Conservation (phyloP, 1,139 yeast genomes). For the Geotrichum candidum region DNA sequence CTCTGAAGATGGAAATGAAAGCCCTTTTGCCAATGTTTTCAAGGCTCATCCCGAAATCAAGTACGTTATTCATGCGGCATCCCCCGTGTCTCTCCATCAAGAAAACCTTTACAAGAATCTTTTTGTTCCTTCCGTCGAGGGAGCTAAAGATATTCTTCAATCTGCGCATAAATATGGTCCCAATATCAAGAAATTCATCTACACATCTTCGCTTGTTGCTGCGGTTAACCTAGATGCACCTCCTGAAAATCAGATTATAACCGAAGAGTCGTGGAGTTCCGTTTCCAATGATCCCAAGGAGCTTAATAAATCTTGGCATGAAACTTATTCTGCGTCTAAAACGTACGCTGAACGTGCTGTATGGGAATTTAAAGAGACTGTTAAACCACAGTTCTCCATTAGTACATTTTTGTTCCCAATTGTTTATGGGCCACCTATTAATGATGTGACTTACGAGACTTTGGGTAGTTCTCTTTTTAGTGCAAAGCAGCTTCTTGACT, state of each 20-base stretch:
- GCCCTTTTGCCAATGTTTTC: too few relatives aligned
- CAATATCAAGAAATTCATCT: too few relatives aligned
- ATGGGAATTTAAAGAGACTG: slow-evolving; percentile 39
- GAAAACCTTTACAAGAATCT: too few relatives aligned
- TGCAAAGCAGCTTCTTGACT: background rate
- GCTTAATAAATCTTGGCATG: slow-evolving; percentile 20
- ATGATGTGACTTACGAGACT: too few relatives aligned
- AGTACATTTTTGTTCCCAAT: slow-evolving; percentile 42
- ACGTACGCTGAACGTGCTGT: slow-evolving; percentile 39
- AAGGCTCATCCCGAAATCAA: too few relatives aligned
- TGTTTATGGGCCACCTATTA: slow-evolving; percentile 44
- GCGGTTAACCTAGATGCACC: slow-evolving; percentile 37
- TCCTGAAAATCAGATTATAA: too few relatives aligned
- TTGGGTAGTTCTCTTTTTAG: slow-evolving; percentile 18
- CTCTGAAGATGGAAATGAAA: background rate
- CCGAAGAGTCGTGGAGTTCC: background rate
- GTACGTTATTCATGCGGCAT: too few relatives aligned
- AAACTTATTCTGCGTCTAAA: slow-evolving; percentile 36
- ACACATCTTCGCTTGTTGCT: slow-evolving; percentile 13
- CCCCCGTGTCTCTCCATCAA: too few relatives aligned
- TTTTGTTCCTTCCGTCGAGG: too few relatives aligned
- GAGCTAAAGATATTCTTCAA: too few relatives aligned
- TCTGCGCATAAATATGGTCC: too few relatives aligned
- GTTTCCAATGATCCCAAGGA: too few relatives aligned
- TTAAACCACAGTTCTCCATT: slow-evolving; percentile 36